Base-by-base conservation (phyloP, 2,329 filamentous ascomycete species). In the Paraphaeosphaeria sporulosa region DNA sequence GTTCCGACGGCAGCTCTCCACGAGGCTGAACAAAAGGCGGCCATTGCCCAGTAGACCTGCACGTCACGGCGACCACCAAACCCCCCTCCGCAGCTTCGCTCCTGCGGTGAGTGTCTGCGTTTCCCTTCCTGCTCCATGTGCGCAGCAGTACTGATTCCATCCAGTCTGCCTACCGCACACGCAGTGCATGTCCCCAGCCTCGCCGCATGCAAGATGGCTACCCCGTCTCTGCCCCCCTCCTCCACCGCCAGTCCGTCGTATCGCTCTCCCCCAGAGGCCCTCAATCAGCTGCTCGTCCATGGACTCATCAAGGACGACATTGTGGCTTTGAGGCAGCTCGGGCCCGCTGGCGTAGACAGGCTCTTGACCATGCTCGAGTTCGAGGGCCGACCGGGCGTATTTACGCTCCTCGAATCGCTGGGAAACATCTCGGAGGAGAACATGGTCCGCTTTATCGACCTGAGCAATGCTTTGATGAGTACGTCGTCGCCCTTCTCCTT, bases 301-400 rank as follows among this genome's bases (percentile, higher is more conserved):
- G 57, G 38, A 23, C 36, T 59, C 5, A 54, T 32, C 50, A 59
- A 43, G 12, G 43, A 59, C 21, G 50, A n/a, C 12, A 59, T 59
- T 13, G 10, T 54, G 42, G 4, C 34, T 15, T 25, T 59, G 42
- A 42, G 17, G 6, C 54, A 50, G 50, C 50, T 59, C 10, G 57
- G 44, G 32, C 15, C 12, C 23, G 57, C 32, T 6, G 50, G 43
- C n/a, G n/a, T 25, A 1, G 30, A 19, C 32, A 54, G 34, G 32
- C 21, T 59, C 25, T 5, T 59, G 19, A 34, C 42, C 34, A 23
- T 55, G 8, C n/a, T 49, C 43, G 25, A 42, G 38, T 17, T 1
- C 8, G 43, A 54, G 13, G 50, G 57, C 27, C 50, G 50, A 17
- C 3, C 23, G 23, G 23, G 27, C 21, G 42, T 59, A 13, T 50